Evolutionary conservation across 2,329 filamentous ascomycete genomes (phyloP).

Genomic region (Xylariaceae sp.): DNA sequence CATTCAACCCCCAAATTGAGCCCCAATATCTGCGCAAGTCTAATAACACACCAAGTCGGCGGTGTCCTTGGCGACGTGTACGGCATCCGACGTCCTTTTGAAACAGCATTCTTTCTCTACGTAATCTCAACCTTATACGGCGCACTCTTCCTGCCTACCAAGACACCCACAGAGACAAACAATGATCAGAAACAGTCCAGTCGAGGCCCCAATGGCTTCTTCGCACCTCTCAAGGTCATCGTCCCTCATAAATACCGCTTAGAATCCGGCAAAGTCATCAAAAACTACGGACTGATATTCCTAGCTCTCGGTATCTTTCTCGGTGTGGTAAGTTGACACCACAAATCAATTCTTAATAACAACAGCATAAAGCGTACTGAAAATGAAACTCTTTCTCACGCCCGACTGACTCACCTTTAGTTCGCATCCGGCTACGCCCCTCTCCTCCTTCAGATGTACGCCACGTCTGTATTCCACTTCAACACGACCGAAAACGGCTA

Average conservation of each 20-base stretch:
- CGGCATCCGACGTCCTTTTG: conserved; percentile 69
- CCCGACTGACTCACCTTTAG: conserved; percentile 36
- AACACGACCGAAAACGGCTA: conserved; percentile 62
- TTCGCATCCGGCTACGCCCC: conserved; percentile 73
- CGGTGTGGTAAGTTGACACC: conserved; percentile 58
- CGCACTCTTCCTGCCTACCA: conserved; percentile 50
- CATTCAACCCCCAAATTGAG: background rate
- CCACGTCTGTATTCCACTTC: conserved; percentile 62
- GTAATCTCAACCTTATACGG: conserved; percentile 52
- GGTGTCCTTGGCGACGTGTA: conserved; percentile 69
- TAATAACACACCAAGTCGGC: conserved; percentile 51
- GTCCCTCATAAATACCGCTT: conserved; percentile 62
- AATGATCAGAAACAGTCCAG: conserved; percentile 31
- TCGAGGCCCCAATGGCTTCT: conserved; percentile 58
- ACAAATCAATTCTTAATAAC: background rate
- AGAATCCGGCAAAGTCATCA: conserved; percentile 55
- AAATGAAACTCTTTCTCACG: conserved; percentile 7
- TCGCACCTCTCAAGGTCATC: conserved; percentile 69
- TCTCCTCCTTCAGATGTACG: conserved; percentile 65
- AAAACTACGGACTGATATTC: conserved; percentile 68
- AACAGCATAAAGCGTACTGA: too few relatives aligned
- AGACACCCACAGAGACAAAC: conserved; percentile 19
- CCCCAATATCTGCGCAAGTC: background rate
- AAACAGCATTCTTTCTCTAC: conserved; percentile 66
- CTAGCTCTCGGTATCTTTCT: conserved; percentile 71